Conservation (phyloP, 2,329 filamentous ascomycete genomes). For the Hymenoscyphus infarciens region DNA sequence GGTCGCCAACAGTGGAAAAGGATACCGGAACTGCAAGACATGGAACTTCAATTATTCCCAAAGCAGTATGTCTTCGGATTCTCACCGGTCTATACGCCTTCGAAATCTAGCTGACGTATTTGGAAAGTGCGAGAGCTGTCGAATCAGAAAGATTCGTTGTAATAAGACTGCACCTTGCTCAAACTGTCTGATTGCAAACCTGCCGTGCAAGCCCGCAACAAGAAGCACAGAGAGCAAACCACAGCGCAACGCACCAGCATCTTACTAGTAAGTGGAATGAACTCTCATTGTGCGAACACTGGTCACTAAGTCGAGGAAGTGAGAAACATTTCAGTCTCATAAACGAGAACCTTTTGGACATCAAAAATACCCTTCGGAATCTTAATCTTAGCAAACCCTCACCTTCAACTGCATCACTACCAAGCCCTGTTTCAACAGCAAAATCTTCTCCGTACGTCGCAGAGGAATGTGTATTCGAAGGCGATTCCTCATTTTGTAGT, state of each 20-base stretch:
- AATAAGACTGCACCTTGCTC: neutral
- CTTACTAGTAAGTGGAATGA: neutral
- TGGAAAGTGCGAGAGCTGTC: slow-evolving; percentile 3
- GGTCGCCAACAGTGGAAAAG: neutral
- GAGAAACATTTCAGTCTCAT: slow-evolving; percentile 16
- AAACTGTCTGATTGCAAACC: neutral
- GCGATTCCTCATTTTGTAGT: slow-evolving; percentile 17
- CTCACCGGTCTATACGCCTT: neutral
- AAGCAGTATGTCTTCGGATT: neutral
- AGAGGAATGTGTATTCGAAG: slow-evolving; percentile 12
- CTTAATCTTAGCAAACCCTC: neutral
- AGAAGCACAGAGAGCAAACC: neutral
- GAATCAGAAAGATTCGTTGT: slow-evolving; percentile 1
- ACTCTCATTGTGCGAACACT: neutral
- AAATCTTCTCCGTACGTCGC: slow-evolving; percentile 5
- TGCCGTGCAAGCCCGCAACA: neutral
- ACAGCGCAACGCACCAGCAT: neutral
- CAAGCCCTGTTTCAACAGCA: neutral
- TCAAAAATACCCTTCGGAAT: slow-evolving; percentile 13
- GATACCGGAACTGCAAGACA: neutral
- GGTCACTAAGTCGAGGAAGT: neutral
- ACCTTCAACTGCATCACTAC: neutral
- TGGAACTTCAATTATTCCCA: neutral
- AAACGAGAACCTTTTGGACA: slow-evolving; percentile 15
- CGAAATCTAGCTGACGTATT: neutral